Evolutionary conservation across 2,329 filamentous ascomycete species (phyloP).

Genomic region (Remersonia thermophila): DNA sequence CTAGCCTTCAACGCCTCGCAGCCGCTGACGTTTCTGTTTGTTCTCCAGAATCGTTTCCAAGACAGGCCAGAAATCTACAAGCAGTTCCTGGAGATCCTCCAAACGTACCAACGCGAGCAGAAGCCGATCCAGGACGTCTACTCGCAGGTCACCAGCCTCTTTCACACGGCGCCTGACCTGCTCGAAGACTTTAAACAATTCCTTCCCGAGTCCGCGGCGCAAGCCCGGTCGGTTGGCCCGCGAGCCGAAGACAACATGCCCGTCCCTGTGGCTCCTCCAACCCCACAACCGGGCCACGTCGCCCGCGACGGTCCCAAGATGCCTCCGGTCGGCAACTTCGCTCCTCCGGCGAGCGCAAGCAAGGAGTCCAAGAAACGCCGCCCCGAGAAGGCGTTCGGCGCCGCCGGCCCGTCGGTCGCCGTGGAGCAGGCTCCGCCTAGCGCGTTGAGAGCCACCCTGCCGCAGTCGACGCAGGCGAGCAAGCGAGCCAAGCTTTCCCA

Average conservation of each 20-base stretch:
- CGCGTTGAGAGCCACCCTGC: conserved; percentile 25
- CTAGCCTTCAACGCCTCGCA: too few species aligned
- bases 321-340: conserved; percentile 91
- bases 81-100: conserved; percentile 93
- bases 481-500: conserved; percentile 68
- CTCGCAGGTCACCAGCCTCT: conserved; percentile 86
- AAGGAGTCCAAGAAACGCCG: conserved; percentile 88
- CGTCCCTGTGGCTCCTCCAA: conserved; percentile 35
- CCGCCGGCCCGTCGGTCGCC: conserved; percentile 30
- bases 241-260: conserved; percentile 56
- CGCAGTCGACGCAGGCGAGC: conserved; percentile 23
- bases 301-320: conserved; percentile 58
- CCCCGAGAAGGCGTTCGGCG: conserved; percentile 40
- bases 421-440: conserved; percentile 27
- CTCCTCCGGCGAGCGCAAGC: conserved; percentile 63
- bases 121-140: conserved; percentile 99
- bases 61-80: conserved; percentile 98
- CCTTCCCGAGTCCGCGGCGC: conserved; percentile 69
- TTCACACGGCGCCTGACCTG: conserved; percentile 85
- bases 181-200: conserved; percentile 99
- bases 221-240: conserved; percentile 43
- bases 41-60: conserved; percentile 76
- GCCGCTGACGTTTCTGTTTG: conserved; percentile 1
- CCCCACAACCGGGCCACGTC: conserved; percentile 39
- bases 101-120: conserved; percentile 95